A percentile compares a stretch with the other conserved stretches of the same genome.
Conservation (phyloP, 768 basidiomycete species). For the Calocybe cyanea region DNA sequence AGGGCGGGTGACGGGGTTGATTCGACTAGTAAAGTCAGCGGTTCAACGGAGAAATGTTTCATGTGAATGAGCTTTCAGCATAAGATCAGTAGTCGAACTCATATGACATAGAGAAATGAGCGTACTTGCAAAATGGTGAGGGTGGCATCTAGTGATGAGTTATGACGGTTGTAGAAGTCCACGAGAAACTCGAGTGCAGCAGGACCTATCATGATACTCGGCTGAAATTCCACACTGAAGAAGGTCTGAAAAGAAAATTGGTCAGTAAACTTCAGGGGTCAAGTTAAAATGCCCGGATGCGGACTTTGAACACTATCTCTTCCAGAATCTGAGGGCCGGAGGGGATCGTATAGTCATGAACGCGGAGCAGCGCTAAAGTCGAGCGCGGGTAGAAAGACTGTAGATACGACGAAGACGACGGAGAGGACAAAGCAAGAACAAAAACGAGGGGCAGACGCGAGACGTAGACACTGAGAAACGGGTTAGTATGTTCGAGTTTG, state of each 20-base stretch:
- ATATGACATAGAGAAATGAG: neutral
- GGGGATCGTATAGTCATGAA: constrained; percentile 49
- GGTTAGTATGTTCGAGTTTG: neutral
- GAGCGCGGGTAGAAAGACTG: constrained; percentile 57
- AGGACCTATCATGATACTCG: constrained; percentile 61
- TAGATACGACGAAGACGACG: constrained; percentile 53
- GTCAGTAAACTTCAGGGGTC: neutral
- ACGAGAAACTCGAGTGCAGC: constrained; percentile 47
- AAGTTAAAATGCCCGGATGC: constrained; percentile 1
- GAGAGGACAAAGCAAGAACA: constrained; percentile 56
- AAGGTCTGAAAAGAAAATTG: constrained; percentile 36
- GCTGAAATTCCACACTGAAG: constrained; percentile 59
- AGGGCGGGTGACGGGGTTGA: constrained; percentile 21
- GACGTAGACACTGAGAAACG: constrained; percentile 43
- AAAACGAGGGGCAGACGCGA: constrained; percentile 61
- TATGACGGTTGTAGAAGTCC: constrained; percentile 55
- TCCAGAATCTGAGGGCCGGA: constrained; percentile 47
- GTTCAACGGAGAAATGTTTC: constrained; percentile 65
- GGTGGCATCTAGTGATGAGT: constrained; percentile 52
- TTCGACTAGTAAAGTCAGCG: constrained; percentile 42
- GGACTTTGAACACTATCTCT: constrained; percentile 51
- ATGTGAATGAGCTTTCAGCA: constrained; percentile 51
- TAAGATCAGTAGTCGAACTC: neutral
- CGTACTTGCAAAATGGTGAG: constrained; percentile 60
- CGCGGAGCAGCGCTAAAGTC: constrained; percentile 53